A percentile compares a stretch with the other conserved stretches of the same genome.
Conservation (phyloP, 768 basidiomycete species). For the Ramaria rubella region DNA sequence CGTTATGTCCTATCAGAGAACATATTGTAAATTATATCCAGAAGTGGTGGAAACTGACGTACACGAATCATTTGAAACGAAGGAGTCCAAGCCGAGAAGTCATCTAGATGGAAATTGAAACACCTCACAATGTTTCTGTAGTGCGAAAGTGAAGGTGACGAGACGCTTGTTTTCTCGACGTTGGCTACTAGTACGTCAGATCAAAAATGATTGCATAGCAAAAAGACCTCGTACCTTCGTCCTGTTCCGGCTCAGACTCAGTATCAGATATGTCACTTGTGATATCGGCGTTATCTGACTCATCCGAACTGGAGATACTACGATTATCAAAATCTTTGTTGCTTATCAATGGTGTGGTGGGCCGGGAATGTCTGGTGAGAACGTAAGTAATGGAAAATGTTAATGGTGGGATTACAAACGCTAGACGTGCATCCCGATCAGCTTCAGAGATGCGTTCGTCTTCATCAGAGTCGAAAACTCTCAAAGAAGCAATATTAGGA, state of each 20-base stretch:
- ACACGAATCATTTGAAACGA: neutral
- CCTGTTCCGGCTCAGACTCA: neutral
- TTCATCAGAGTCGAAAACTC: slow-evolving; percentile 52
- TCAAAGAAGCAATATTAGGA: neutral
- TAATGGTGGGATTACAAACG: slow-evolving; percentile 36
- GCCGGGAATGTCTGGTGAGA: slow-evolving; percentile 46
- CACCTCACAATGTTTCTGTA: slow-evolving; percentile 3
- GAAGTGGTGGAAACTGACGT: neutral
- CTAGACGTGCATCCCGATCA: slow-evolving; percentile 65
- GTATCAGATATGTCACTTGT: slow-evolving; percentile 36
- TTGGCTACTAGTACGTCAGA: neutral
- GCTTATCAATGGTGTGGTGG: slow-evolving; percentile 32
- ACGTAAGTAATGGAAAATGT: neutral
- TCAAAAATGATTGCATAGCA: neutral
- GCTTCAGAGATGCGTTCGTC: slow-evolving; percentile 58
- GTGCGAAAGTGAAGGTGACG: neutral
- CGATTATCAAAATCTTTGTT: slow-evolving; percentile 30
- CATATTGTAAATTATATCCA: neutral
- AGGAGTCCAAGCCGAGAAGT: neutral
- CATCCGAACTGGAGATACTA: slow-evolving; percentile 62
- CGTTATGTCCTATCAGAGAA: neutral
- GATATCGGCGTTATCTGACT: slow-evolving; percentile 44
- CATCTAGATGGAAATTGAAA: slow-evolving; percentile 3
- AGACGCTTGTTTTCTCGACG: neutral
- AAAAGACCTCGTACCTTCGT: neutral